Conservation (phyloP, 2,329 filamentous ascomycete genomes). For the Fusarium oligoseptatum region DNA sequence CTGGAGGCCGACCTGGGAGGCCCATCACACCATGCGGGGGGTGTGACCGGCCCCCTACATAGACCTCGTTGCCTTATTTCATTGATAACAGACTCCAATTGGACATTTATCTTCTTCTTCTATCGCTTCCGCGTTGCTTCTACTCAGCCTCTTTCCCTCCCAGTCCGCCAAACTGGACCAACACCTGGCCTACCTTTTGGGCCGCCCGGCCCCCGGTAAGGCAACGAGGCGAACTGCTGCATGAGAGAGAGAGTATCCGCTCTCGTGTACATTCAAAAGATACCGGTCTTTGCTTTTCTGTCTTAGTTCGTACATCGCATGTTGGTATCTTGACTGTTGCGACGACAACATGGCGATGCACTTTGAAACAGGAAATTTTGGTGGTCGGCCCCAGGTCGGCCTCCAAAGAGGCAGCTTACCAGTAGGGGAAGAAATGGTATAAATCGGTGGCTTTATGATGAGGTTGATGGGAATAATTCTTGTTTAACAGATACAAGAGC, state of each 20-base stretch:
- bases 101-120: background rate
- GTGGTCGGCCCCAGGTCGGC: constrained; percentile 20
- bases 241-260: constrained; percentile 5
- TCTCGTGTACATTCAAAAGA: background rate
- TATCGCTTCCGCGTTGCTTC: background rate
- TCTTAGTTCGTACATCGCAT: background rate
- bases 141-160: background rate
- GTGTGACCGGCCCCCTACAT: constrained; percentile 16
- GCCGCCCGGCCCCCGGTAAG: constrained; percentile 17
- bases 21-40: constrained; percentile 40
- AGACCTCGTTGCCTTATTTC: constrained; percentile 6
- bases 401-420: background rate
- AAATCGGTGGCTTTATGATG: background rate
- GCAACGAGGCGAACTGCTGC: constrained; percentile 26
- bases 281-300: background rate
- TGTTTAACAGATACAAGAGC: background rate
- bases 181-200: constrained; percentile 6
- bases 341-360: background rate
- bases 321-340: background rate
- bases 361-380: background rate
- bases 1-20: constrained; percentile 35
- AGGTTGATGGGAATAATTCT: background rate
- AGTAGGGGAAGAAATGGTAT: background rate
- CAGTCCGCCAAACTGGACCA: background rate
- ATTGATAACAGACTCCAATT: constrained; percentile 6